Conservation (phyloP, 345 rosid genomes). For the Excoecaria cochinchinensis region DNA sequence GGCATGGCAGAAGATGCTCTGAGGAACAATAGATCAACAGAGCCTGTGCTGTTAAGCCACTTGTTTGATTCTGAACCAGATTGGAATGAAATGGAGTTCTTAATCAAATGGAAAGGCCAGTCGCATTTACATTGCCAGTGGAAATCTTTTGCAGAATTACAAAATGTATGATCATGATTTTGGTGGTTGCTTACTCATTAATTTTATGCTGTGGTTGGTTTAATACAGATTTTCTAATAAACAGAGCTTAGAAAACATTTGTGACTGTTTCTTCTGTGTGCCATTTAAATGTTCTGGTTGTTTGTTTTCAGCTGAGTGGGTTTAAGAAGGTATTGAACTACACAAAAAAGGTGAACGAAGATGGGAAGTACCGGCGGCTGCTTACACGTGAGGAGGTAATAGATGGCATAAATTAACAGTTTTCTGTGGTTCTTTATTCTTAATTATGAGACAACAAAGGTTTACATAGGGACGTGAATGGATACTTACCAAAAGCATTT, state of each 20-base stretch:
- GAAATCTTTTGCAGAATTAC: constrained; percentile 79
- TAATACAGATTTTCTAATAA: neutral
- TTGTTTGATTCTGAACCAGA: constrained; percentile 75
- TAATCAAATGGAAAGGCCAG: constrained; percentile 99
- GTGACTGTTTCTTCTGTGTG: neutral
- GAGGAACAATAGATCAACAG: constrained; percentile 56
- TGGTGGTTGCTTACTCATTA: neutral
- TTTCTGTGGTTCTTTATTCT: constrained; percentile 12
- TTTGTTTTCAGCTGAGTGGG: constrained; percentile 81
- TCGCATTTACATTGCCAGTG: constrained; percentile 98
- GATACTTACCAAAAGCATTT: neutral
- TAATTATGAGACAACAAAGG: neutral
- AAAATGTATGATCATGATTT: constrained; percentile 57
- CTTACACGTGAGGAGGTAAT: constrained; percentile 96
- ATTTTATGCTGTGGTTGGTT: neutral
- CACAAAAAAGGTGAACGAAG: constrained; percentile 86
- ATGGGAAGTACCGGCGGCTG: constrained; percentile 64
- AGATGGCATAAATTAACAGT: neutral
- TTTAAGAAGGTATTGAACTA: constrained; percentile 94
- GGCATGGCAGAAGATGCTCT: constrained; percentile 74
- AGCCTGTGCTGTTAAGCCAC: constrained; percentile 70
- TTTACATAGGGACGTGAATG: neutral
- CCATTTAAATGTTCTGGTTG: constrained; percentile 12
- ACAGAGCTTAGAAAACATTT: neutral
- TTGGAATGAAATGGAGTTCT: constrained; percentile 89